Evolutionary conservation across 2,329 filamentous ascomycete species (phyloP).

Genomic region (Sporothrix globosa): DNA sequence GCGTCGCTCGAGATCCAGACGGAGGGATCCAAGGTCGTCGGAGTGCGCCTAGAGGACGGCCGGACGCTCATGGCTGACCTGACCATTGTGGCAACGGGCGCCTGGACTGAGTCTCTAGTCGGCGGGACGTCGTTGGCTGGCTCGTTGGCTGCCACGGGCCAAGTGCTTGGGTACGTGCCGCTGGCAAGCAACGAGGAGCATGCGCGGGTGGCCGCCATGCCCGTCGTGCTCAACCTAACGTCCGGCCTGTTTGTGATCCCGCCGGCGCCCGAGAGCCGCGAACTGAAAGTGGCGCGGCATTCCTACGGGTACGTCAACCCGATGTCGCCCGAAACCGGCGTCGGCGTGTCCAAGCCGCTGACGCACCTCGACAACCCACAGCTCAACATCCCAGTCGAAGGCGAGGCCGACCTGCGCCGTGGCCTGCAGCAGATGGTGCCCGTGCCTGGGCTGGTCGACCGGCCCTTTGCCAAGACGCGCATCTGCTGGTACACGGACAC

Average conservation of each 20-base stretch:
- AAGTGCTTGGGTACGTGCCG: constrained; percentile 76
- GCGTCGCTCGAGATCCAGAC: constrained; percentile 47
- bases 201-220: constrained; percentile 63
- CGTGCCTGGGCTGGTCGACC: constrained; percentile 55
- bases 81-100: constrained; percentile 79
- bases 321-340: constrained; percentile 34
- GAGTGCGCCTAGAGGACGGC: constrained; percentile 52
- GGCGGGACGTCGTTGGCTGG: constrained; percentile 51
- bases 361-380: constrained; percentile 55
- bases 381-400: constrained; percentile 61
- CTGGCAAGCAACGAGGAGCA: constrained; percentile 71
- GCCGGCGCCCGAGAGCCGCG: constrained; percentile 52
- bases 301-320: constrained; percentile 68
- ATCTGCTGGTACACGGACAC: constrained; percentile 81
- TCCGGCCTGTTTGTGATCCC: constrained; percentile 76
- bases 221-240: constrained; percentile 72
- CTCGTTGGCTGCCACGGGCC: constrained; percentile 77
- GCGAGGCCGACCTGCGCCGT: constrained; percentile 61
- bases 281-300: constrained; percentile 73
- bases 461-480: constrained; percentile 64
- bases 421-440: constrained; percentile 66
- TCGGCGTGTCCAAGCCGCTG: constrained; percentile 45
- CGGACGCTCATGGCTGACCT: constrained; percentile 58
- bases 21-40: constrained; percentile 49
- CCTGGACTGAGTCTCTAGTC: constrained; percentile 71